These are phyloP conservation scores for Camellia lanceoleosa DNA, from an alignment of 148 eudicot species.

Conservation along the genomic window DNA sequence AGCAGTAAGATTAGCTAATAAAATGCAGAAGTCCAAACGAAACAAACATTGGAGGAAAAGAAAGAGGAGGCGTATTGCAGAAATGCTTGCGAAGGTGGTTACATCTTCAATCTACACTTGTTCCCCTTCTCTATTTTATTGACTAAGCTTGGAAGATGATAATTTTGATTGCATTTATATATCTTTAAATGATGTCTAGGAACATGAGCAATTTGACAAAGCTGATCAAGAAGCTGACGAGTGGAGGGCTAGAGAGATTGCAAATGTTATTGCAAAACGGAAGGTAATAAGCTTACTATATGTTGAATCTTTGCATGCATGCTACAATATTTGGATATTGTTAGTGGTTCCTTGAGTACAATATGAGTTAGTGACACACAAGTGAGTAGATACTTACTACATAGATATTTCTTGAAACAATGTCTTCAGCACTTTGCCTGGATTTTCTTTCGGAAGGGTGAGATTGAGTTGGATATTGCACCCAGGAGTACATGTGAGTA, in stretches of 20 bases:
- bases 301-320: neutral
- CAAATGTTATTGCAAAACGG: slow-evolving; percentile 73
- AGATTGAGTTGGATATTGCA: slow-evolving; percentile 5
- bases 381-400: neutral
- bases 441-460: neutral
- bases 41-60: slow-evolving; percentile 84
- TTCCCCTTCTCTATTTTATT: neutral
- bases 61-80: slow-evolving; percentile 73
- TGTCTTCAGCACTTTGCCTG: neutral
- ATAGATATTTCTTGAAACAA: neutral
- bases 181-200: slow-evolving; percentile 37
- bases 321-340: neutral
- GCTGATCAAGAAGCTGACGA: slow-evolving; percentile 90
- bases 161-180: slow-evolving; percentile 6
- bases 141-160: slow-evolving; percentile 1
- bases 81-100: slow-evolving; percentile 60
- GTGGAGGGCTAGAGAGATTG: slow-evolving; percentile 92
- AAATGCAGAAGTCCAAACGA: slow-evolving; percentile 68
- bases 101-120: neutral
- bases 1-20: slow-evolving; percentile 56
- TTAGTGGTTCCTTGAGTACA: neutral
- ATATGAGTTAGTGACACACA: neutral
- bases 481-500: neutral
- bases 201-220: slow-evolving; percentile 54
- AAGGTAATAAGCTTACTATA: slow-evolving; percentile 45